Evolutionary conservation across 306 rosid species (phyloP).

Genomic region (Prunus davidiana): DNA sequence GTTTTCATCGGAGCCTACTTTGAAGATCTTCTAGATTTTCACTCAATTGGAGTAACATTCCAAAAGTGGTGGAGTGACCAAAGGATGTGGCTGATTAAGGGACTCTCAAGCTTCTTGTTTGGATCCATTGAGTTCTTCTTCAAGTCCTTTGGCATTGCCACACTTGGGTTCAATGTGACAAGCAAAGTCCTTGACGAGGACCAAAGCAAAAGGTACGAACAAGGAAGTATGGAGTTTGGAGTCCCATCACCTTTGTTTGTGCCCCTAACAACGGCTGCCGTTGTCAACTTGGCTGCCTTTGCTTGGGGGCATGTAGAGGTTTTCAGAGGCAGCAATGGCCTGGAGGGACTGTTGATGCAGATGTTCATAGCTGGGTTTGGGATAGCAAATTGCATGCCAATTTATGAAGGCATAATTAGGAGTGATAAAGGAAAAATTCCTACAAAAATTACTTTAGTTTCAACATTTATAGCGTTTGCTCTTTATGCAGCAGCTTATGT

Average conservation of each 20-base stretch:
- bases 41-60: conserved; percentile 20
- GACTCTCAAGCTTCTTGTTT: conserved; percentile 28
- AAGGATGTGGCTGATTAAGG: conserved; percentile 45
- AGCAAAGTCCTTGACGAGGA: conserved; percentile 35
- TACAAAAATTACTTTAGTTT: conserved; percentile 7
- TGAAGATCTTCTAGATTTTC: conserved; percentile 31
- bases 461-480: not conserved
- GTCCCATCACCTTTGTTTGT: conserved; percentile 39
- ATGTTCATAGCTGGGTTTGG: conserved; percentile 29
- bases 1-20: conserved; percentile 38
- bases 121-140: conserved; percentile 26
- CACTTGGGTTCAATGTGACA: conserved; percentile 34
- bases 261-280: conserved; percentile 27
- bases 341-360: conserved; percentile 21
- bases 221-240: conserved; percentile 38
- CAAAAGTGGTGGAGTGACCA: conserved; percentile 47
- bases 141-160: conserved; percentile 24
- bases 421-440: conserved; percentile 25
- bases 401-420: conserved; percentile 39
- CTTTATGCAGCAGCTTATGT: not conserved
- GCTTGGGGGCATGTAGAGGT: conserved; percentile 5
- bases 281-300: conserved; percentile 27
- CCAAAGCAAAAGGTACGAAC: conserved; percentile 41
- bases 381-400: conserved; percentile 21
- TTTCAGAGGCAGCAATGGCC: not conserved